Base-by-base conservation (phyloP, 345 rosid species). In the Erucastrum elatum region DNA sequence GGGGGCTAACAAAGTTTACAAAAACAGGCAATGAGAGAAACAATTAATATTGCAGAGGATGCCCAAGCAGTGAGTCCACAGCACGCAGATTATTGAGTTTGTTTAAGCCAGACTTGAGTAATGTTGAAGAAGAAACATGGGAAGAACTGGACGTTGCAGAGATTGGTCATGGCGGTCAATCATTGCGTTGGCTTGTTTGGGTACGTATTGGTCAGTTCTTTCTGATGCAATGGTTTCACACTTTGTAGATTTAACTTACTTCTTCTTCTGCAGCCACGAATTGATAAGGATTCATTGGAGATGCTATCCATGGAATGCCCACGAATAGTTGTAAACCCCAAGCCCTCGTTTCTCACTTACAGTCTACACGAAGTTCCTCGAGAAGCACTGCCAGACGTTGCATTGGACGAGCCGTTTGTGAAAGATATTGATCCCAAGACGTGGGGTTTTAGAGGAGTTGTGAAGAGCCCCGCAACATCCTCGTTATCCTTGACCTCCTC, bases 151-250 rank as follows among this genome's bases (percentile, higher is more conserved):
- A 86, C 71, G 72, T 83, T 26, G n/a, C 82, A 13, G 94, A 94
- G 78, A 90, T 92, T 67, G 88, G 90, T 76, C 85, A 85, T 68
- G 92, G 90, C 70, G 95, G 93, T 71, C 87, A 88, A 76, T 90
- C 97, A 30, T 61, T 92, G 72, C 91, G 87, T 27, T 94, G 98
- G 98, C 87, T 94, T 77, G 87, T 92, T 44, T 91, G 97, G 98
- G 98, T 94, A 87, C 44, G 87, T 74, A 70, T n/a, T n/a, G n/a
- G n/a, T n/a, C n/a, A n/a, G n/a, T n/a, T n/a, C n/a, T n/a, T n/a
- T n/a, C n/a, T n/a, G n/a, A n/a, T n/a, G n/a, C n/a, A n/a, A n/a
- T n/a, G n/a, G n/a, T n/a, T n/a, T n/a, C n/a, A n/a, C n/a, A n/a
- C n/a, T n/a, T n/a, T n/a, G n/a, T n/a, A n/a, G n/a, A n/a, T n/a